Percentiles rank a stretch among this genome's conserved stretches.
phyloP scores from a whole-genome alignment of 192 early-diverging fungal species.

The Backusella macrospora region DNA sequence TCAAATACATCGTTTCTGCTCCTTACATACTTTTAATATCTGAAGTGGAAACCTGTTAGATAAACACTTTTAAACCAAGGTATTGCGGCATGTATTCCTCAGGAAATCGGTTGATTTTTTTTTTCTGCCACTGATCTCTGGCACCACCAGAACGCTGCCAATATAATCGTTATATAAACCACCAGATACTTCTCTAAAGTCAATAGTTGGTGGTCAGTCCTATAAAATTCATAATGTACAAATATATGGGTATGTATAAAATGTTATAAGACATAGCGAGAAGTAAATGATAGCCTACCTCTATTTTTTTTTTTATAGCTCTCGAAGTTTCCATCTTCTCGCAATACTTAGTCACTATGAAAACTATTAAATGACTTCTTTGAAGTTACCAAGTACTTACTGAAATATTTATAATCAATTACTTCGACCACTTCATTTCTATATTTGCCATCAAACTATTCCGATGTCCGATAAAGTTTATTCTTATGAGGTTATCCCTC shows the following conservation, averaged over 20 bases:
- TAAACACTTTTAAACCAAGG: slow-evolving; percentile 79
- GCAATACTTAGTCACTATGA: slow-evolving; percentile 42
- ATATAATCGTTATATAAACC: slow-evolving; percentile 58
- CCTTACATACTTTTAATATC: neutral
- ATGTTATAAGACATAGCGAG: no score
- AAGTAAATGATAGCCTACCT: neutral
- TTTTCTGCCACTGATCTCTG: slow-evolving; percentile 57
- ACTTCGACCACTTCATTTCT: slow-evolving; percentile 52
- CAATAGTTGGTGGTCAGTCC: slow-evolving; percentile 67
- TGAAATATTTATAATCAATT: slow-evolving; percentile 50
- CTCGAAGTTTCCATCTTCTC: slow-evolving; percentile 47
- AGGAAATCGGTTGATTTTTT: slow-evolving; percentile 56
- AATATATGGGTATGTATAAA: neutral
- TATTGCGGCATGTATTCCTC: slow-evolving; percentile 60
- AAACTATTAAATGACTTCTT: slow-evolving; percentile 56
- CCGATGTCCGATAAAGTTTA: slow-evolving; percentile 37
- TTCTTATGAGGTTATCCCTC: neutral
- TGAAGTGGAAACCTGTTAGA: slow-evolving; percentile 53
- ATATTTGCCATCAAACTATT: slow-evolving; percentile 39
- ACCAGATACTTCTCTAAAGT: slow-evolving; percentile 58
- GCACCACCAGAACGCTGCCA: slow-evolving; percentile 52
- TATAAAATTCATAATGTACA: no score
- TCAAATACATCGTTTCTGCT: slow-evolving; percentile 25
- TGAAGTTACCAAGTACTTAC: slow-evolving; percentile 28
- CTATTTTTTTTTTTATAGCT: neutral